These are phyloP conservation scores for Sclerotinia nivalis DNA, from an alignment of 2,329 filamentous ascomycete genomes.

Conservation along the genomic window DNA sequence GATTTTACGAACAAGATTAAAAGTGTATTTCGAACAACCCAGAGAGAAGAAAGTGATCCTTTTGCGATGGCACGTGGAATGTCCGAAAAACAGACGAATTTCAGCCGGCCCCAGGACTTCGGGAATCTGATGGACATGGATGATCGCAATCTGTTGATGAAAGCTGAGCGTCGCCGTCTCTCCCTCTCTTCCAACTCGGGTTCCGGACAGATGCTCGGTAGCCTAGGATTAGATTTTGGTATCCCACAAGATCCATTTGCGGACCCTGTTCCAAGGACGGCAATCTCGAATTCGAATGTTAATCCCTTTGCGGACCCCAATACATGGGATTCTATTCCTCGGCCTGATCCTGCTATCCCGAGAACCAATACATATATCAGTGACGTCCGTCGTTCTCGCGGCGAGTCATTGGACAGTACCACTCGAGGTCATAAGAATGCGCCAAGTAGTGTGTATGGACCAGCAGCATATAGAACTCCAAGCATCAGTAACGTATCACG, in stretches of 20 bases:
- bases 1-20: slow-evolving; percentile 46
- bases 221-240: slow-evolving; percentile 36
- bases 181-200: slow-evolving; percentile 29
- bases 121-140: slow-evolving; percentile 37
- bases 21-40: slow-evolving; percentile 44
- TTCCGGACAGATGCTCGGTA: slow-evolving; percentile 33
- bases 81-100: slow-evolving; percentile 34
- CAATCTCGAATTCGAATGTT: not conserved
- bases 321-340: slow-evolving; percentile 25
- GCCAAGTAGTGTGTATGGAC: slow-evolving; percentile 34
- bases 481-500: slow-evolving; percentile 31
- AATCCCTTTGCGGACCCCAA: slow-evolving; percentile 31
- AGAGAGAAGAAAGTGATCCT: slow-evolving; percentile 44
- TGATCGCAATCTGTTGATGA: slow-evolving; percentile 35
- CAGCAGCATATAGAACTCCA: slow-evolving; percentile 29
- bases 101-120: slow-evolving; percentile 32
- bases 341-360: slow-evolving; percentile 37
- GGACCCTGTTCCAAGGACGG: slow-evolving; percentile 28
- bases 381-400: slow-evolving; percentile 53
- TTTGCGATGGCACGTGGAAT: slow-evolving; percentile 39
- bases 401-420: slow-evolving; percentile 46
- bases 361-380: slow-evolving; percentile 48
- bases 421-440: slow-evolving; percentile 38
- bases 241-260: slow-evolving; percentile 35
- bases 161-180: slow-evolving; percentile 33